Base-by-base conservation (phyloP, 2,329 filamentous ascomycete genomes). In the Botrytis medusae region DNA sequence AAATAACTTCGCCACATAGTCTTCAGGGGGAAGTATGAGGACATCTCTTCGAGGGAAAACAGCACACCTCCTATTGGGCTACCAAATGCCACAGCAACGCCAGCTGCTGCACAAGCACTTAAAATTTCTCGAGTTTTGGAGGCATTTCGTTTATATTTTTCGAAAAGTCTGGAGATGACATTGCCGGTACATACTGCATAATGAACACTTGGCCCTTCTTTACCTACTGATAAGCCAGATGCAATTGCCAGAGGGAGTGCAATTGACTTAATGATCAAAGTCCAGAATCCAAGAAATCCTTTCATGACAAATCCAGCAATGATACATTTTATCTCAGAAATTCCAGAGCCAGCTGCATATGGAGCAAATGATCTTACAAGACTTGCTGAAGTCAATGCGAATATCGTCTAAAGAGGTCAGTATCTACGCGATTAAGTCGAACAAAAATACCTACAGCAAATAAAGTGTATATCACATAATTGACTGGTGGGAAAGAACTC, bases 271-370 rank as follows among this genome's bases (percentile, higher is more conserved):
- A 99, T 98, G 74, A 96, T 82, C 46, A 99, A 85, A 8, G 96
- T 98, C 89, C 94, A 94, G 78, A 92, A 91, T 32, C 95, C 94
- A 25, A 99, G 87, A 80, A 99, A 99, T 0, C 95, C 96, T 83
- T 98, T 98, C 96, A 99, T 99, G 68, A 98, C 93, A 81, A 99
- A 99, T 4, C 96, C 96, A 7, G 95, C 96, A 80, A 99, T 97
- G 81, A 99, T 98, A 83, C 94, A 97, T 83, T 99, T 99, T 87
- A 99, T 99, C 84, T 99, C 96, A 20, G 94, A 98, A 74, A 99
- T 99, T 59, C 96, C 96, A 20, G 94, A 97, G 25, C 96, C 96
- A 48, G 96, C 96, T 18, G 96, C 96, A 81, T 99, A 99, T 0
- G 96, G 96, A 7, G 96, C 95, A 82, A 96, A 98, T 1, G 90